Conservation (phyloP, 305 asterid species). For the Plantago lanceolata region DNA sequence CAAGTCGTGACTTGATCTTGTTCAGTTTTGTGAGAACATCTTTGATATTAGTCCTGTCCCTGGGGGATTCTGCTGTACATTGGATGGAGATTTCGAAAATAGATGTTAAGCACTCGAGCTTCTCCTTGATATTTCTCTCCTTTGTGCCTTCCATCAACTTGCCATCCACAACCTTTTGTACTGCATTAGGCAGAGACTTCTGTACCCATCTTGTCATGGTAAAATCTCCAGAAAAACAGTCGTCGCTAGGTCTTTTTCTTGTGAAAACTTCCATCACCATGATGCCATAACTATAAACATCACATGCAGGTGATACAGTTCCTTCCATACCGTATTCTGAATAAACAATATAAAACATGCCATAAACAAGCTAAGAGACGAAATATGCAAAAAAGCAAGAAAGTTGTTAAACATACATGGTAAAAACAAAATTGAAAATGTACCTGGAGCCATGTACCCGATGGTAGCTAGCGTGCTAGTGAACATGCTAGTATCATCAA, state of each 20-base stretch:
- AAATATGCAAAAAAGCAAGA: not conserved
- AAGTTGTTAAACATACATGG: too few species aligned
- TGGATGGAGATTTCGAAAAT: not conserved
- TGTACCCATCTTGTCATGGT: constrained; percentile 22
- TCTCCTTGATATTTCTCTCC: not conserved
- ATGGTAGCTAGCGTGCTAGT: constrained; percentile 20
- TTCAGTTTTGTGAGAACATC: not conserved
- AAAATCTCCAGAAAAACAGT: constrained; percentile 14
- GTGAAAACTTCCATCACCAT: constrained; percentile 20
- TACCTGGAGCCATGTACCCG: constrained; percentile 24
- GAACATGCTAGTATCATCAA: constrained; percentile 3
- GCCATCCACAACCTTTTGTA: constrained; percentile 8
- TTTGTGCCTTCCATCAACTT: not conserved
- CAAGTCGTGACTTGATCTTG: not conserved
- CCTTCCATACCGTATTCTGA: constrained; percentile 23
- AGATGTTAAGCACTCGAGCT: not conserved
- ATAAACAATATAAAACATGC: not conserved
- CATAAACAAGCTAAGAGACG: not conserved
- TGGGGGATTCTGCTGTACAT: constrained; percentile 5
- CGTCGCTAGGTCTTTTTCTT: constrained; percentile 15
- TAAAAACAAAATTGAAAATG: not conserved
- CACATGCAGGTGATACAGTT: constrained; percentile 14
- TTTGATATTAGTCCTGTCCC: constrained; percentile 3
- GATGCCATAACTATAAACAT: constrained; percentile 22
- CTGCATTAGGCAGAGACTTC: constrained; percentile 3